These are phyloP conservation scores for Lachancea fermentati DNA, from an alignment of 805 yeast species.

Conservation along the genomic window DNA sequence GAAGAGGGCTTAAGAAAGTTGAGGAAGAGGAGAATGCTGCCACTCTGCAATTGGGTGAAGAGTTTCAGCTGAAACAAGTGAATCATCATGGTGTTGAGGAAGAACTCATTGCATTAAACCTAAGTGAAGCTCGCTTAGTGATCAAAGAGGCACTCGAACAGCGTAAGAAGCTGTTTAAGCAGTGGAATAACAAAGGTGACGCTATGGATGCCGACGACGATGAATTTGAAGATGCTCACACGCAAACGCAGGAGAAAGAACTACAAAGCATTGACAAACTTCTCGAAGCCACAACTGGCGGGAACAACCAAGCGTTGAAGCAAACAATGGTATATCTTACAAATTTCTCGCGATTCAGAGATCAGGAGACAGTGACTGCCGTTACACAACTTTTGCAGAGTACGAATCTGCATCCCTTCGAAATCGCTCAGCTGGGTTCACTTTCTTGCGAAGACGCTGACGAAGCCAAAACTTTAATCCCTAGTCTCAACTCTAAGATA, in stretches of 20 bases:
- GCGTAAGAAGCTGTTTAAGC: constrained; percentile 51
- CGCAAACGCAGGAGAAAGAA: constrained; percentile 43
- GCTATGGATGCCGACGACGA: constrained; percentile 25
- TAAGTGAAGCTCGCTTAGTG: constrained; percentile 84
- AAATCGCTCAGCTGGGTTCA: constrained; percentile 82
- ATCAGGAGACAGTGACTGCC: constrained; percentile 86
- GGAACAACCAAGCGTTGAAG: constrained; percentile 81
- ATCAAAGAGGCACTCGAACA: constrained; percentile 86
- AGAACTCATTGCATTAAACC: constrained; percentile 75
- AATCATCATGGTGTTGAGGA: constrained; percentile 76
- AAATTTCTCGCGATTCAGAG: constrained; percentile 84
- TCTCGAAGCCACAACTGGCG: constrained; percentile 43
- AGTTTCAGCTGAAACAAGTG: constrained; percentile 74
- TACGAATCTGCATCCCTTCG: constrained; percentile 87
- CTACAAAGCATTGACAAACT: constrained; percentile 29
- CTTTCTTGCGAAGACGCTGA: constrained; percentile 94
- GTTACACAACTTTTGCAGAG: constrained; percentile 79
- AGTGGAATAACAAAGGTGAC: constrained; percentile 16
- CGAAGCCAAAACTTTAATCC: constrained; percentile 91
- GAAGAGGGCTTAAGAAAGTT: constrained; percentile 60
- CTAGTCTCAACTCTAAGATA: constrained; percentile 76
- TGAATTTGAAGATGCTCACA: constrained; percentile 36
- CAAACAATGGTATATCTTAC: constrained; percentile 85
- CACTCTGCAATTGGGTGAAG: constrained; percentile 82
- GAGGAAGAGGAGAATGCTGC: constrained; percentile 94